Base-by-base conservation (phyloP, 768 basidiomycete genomes). In the Pulveroboletus sp. region DNA sequence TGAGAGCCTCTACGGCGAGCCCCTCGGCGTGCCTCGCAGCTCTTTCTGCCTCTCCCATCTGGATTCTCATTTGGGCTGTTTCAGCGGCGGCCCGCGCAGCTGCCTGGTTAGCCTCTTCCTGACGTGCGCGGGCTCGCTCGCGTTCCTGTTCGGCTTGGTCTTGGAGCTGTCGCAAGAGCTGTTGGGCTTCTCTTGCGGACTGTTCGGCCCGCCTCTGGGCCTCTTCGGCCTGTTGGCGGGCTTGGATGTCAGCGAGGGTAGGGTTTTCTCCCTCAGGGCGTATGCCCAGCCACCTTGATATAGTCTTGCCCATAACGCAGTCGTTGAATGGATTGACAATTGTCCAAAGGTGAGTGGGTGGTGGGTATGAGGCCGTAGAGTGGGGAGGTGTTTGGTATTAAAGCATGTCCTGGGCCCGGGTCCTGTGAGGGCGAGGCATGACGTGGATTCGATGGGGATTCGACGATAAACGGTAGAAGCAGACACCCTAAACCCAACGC, bases 131-230 rank as follows among this genome's bases (percentile, higher is more conserved):
- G 0, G 54, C 58, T 5, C 26, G 18, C 42, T 52, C 6, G 9
- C 60, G 50, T 0, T 60, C 65, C 8, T 46, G 11, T 0, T 51
- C 60, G 1, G 51, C 53, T 2, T 60, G 32, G n/a, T 6, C 15
- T 9, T 36, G 28, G 38, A 50, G 49, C 33, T 46, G 15, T 3
- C 43, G n/a, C 0, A 42, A 46, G 27, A 46, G 46, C 1, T 47
- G 41, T 17, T 30, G 17, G 11, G 64, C 53, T 0, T n/a, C 31
- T 6, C 39, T 26, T 8, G 54, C 62, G 2, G 47, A 35, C 0
- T 33, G 24, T 21, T 57, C 59, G n/a, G 56, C 56, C 0, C 36
- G 28, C 24, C 6, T 17, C 24, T 32, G 46, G 1, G 56, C 61
- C 0, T 6, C 18, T 44, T 63, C 61, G 3, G 60, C 63, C 0